Evolutionary conservation across 2,329 filamentous ascomycete genomes (phyloP), one percentile per base, ranked within the genome.

Genomic region (Beauveria caledonica): DNA sequence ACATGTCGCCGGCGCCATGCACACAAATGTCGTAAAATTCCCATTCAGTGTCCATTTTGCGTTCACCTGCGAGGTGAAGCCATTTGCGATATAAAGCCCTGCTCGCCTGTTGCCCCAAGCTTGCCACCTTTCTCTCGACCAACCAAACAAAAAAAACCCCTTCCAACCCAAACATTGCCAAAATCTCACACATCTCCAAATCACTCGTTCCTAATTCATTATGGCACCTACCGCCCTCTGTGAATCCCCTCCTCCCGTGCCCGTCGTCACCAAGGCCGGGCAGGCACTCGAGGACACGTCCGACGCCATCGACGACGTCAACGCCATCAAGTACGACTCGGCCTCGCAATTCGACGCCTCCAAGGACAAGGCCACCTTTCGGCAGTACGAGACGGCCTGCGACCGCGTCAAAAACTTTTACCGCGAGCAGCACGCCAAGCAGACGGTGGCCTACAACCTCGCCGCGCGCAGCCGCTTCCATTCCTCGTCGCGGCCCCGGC

Each of bases 321-420:
- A 84, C 69, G 72, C 77, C 53, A 72, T 82, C 64, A 82, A 81
- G 67, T 78, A 75, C 69, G 74, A 77, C 66, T 64, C 68, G 7
- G 65, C 79, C 62, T 88, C 88, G 62, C 77, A 86, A 65, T 91
- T 92, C 71, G 88, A 92, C 72, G 74, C 81, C 51, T 77, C 83
- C 51, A 93, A 93, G 73, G 87, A 93, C 79, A 92, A 92, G 78
- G 81, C 84, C 23, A 79, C 86, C 65, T 93, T 93, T 77, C 83
- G 92, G 39, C 87, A 94, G 71, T 96, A 93, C 75, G 86, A 91
- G 67, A 86, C 86, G 17, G 90, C 91, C 46, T 90, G 88, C 76
- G 88, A 91, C 75, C 84, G 89, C 55, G 90, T 96, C 72, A 92
- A 92, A 79, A 83, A 82, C 77, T 95, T 96, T 76, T 96, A 96